Base-by-base conservation (phyloP, 805 yeast genomes). In the Candida sphagnicola region DNA sequence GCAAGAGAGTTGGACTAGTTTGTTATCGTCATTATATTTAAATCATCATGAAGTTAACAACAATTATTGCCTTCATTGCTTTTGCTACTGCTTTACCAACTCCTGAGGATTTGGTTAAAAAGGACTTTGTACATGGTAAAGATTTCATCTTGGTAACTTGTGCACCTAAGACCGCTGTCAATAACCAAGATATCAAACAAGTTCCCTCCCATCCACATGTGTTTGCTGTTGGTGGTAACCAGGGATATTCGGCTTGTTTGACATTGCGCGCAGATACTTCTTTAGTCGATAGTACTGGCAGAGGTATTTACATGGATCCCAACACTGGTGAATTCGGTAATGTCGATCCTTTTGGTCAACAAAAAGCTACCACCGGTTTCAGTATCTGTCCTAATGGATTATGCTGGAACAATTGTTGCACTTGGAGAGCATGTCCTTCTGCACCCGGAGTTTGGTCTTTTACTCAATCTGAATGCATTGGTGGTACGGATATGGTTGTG, bases 361-460 rank as follows among this genome's bases (percentile, higher is more conserved):
- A 52, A 38, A 50, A 48, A 14, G 61, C 67, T 28, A 55, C 70
- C 24, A 40, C 60, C n/a, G 66, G 70, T 4, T 74, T 68, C 48
- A 46, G 69, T 18, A 57, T 73, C 45, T 18, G 50, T 8, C 50
- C 58, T 34, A 71, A 68, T 28, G 50, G 56, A 49, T 59, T 73
- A 53, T 45, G 49, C 3, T 65, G 53, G 51, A 41, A 56, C 30
- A 65, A 61, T 30, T 41, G 55, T 21, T 45, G 51, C 21, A 61
- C 50, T 29, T 72, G 69, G 57, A 51, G 56, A 28, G 71, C 71
- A 25, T 61, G 67, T 38, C 63, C 65, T 24, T 44, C 58, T 19
- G 56, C 54, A n/a, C 45, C 39, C n/a, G 43, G 50, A 48, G 37
- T 39, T 28, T 51, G 26, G 41, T 51, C 53, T 3, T 53, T 57